A percentile compares a stretch with the other conserved stretches of the same genome.
phyloP scores from a whole-genome alignment of 495 filamentous ascomycete species.

The Trichoderma parareesei region DNA sequence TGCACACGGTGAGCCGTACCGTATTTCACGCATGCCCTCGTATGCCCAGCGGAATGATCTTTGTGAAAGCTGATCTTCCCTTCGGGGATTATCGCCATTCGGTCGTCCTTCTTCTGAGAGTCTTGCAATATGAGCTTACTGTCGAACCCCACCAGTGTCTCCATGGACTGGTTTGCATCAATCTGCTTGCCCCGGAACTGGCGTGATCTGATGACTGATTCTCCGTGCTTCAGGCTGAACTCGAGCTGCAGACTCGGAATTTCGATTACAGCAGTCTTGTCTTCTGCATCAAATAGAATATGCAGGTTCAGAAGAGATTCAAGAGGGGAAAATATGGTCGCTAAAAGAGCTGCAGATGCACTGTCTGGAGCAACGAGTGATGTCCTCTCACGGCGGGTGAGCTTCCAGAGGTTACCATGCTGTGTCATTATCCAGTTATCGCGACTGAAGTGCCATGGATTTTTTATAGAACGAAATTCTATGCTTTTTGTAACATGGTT shows the following conservation, averaged over 20 bases:
- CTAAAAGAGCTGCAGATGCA: conserved; percentile 25
- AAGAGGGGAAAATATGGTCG: conserved; percentile 27
- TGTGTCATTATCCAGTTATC: not conserved
- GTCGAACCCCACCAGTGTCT: conserved; percentile 18
- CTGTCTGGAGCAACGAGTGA: conserved; percentile 29
- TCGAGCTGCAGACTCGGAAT: conserved; percentile 42
- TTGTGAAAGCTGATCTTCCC: too few species aligned
- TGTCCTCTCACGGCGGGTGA: not conserved
- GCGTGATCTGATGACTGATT: conserved; percentile 24
- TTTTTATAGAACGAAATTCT: not conserved
- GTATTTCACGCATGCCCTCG: conserved; percentile 31
- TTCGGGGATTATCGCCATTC: too few species aligned
- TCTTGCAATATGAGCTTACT: too few species aligned
- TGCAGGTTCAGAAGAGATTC: conserved; percentile 31
- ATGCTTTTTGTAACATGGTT: not conserved
- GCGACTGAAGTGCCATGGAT: not conserved
- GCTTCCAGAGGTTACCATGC: not conserved
- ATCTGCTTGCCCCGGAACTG: conserved; percentile 49
- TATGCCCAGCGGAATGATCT: conserved; percentile 23
- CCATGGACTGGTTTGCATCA: conserved; percentile 42
- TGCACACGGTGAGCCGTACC: conserved; percentile 16
- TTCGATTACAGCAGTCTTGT: conserved; percentile 22
- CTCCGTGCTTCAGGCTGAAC: conserved; percentile 33
- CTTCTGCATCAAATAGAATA: conserved; percentile 17
- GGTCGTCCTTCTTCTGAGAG: too few species aligned